Conservation (phyloP, 352 stramenopile genomes). For the Phytophthora quininea region DNA sequence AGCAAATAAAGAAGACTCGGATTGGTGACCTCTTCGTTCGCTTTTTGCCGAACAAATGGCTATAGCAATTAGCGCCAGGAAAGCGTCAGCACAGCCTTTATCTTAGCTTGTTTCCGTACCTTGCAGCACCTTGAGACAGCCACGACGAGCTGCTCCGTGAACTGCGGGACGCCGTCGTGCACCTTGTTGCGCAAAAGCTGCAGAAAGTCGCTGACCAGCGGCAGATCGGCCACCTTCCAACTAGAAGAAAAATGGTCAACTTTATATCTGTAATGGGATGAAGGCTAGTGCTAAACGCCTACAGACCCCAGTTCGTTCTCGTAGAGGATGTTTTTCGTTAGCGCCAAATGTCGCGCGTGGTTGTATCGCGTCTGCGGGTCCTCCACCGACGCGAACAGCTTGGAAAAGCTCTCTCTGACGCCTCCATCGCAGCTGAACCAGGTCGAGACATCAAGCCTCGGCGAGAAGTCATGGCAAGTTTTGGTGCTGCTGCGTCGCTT, state of each 20-base stretch:
- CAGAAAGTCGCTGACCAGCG: slow-evolving; percentile 66
- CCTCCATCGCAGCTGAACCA: background rate
- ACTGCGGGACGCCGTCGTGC: slow-evolving; percentile 45
- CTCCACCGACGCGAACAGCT: slow-evolving; percentile 63
- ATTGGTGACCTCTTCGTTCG: slow-evolving; percentile 82
- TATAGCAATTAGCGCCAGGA: slow-evolving; percentile 20
- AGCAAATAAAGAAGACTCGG: slow-evolving; percentile 53
- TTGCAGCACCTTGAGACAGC: slow-evolving; percentile 50
- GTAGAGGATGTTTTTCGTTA: slow-evolving; percentile 81
- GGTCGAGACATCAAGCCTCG: slow-evolving; percentile 4
- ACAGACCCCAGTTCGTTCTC: slow-evolving; percentile 68
- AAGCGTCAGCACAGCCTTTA: background rate
- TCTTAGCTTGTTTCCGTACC: slow-evolving; percentile 24
- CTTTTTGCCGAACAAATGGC: slow-evolving; percentile 75
- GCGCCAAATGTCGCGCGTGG: slow-evolving; percentile 70
- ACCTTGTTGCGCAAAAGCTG: slow-evolving; percentile 64
- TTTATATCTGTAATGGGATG: no score
- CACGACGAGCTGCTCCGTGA: slow-evolving; percentile 45
- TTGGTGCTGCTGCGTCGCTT: slow-evolving; percentile 9
- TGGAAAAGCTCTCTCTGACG: slow-evolving; percentile 52
- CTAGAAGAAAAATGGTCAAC: slow-evolving; percentile 20
- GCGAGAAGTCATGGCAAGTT: slow-evolving; percentile 20
- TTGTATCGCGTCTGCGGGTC: slow-evolving; percentile 73
- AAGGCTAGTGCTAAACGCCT: background rate
- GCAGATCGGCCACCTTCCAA: slow-evolving; percentile 74